Base-by-base conservation (phyloP, 129 eudicot species). In the Centaurea solstitialis region DNA sequence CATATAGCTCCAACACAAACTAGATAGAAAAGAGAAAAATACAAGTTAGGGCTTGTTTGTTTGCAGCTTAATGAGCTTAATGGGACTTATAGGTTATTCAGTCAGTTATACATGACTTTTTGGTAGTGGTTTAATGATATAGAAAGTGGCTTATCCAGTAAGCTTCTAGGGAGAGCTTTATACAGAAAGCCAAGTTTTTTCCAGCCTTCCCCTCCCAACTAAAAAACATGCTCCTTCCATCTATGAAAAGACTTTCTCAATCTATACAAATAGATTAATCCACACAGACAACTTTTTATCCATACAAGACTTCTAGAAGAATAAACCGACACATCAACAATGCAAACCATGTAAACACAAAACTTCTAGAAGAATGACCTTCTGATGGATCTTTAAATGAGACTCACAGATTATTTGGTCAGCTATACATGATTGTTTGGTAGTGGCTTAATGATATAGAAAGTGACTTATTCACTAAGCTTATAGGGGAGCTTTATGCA, bases 1-100 rank as follows among this genome's bases (percentile, higher is more conserved):
- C 97, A 73, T 89, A 85, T 76, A 91, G 97, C 91, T 89, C 94
- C 86, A 95, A 82, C 33, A 93, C 94, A 86, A 90, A 89, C 99
- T 95, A 91, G 40, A 76, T 26, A 45, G 23, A 68, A 53, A 26
- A 45, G 23, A 68, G 39, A 26, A 2, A 84, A 82, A 38, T 28
- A 75, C 17, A 75, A 28, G 74, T 41, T 45, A 18, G 13, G 15
- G 68, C 6, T 0, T 21, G 28, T 57, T 6, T 57, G 65, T 57
- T 57, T 17, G 65, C 65, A n/a, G 65, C 65, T 57, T 17, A 53
- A 53, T 53, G 64, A 17, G 64, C 64, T 53, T 15, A 57, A 57
- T 57, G 22, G 22, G 22, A 57, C 22, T 17, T 2, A 6, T 8
- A 57, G 3, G 22, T 57, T 57, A 57, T 57, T 57, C 18, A 47